Evolutionary conservation across 75 land plant genomes (phyloP), one percentile per base, ranked within the genome.

Genomic region (Sequoiadendron giganteum): DNA sequence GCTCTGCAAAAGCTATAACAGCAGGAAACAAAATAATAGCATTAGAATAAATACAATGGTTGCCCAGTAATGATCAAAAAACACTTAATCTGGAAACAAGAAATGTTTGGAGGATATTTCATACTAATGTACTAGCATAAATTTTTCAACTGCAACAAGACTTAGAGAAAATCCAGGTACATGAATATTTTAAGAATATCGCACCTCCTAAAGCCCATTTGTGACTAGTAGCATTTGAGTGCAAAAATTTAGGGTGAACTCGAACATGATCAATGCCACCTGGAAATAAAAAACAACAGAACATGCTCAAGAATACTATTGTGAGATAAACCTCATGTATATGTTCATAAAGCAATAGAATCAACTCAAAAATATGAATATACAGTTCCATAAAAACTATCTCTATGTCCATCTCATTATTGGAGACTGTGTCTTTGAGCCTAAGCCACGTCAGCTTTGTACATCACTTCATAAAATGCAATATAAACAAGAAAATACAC

Each of bases 201-300:
- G 28, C 86, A 98, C 99, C 99, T 92, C 99, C 99, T 86, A 98
- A 96, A 79, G 96, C 99, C 99, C 99, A 98, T 86, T 95, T 97
- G 92, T 97, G 99, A 87, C 95, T 94, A 55, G 99, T 97, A 10
- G 99, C 99, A 93, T 97, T 98, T 15, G 99, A 95, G 88, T 98
- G 99, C 52, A 98, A 88, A 88, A 98, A 98, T 89, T 94, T 98
- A 0, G 99, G 99, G 85, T 97, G 97, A 79, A 98, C 97, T 68
- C 99, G 93, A 40, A 95, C 96, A 91, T 95, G 99, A 90, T 97
- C 99, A 92, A 98, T 92, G 85, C 96, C 97, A 89, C 89, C 96
- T 94, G 84, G 84, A 85, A 30, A 85, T 85, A 75, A 75, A 30
- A 30, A 32, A 75, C 36, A 10, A 1, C 77, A 75, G 34, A 32